Base-by-base conservation (phyloP, 2,329 filamentous ascomycete species). In the Tolypocladium tundrense region DNA sequence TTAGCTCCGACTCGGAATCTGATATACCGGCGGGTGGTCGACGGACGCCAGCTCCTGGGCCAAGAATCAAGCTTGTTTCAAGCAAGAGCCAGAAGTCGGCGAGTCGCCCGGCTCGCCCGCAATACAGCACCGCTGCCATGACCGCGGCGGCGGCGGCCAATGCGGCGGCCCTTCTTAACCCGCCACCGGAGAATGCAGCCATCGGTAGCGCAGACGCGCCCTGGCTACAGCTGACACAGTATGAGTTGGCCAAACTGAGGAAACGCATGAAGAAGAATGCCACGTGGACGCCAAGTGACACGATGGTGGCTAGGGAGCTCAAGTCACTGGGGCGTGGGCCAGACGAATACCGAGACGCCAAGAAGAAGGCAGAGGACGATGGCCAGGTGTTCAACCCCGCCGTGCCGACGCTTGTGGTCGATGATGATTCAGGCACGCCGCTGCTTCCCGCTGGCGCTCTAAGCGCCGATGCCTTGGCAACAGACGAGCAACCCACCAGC, bases 201-300 rank as follows among this genome's bases (percentile, higher is more conserved):
- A 72, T 80, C 16, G 84, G 84, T 35, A 84, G 82, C 57, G 65
- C 75, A 3, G 80, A 87, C 64, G 80, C 82, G 13, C 85, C 85
- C 0, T 88, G 85, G 85, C 74, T 87, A 31, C 83, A 84, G 64
- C 76, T 88, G 42, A 87, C 84, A 8, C 75, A 79, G 19, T 87
- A 82, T 61, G 85, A 88, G 67, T 75, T 88, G 53, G 85, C 84
- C 1, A 81, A 85, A 61, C 77, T 94, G 9, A 79, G 90, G 60
- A 94, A 94, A 73, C 81, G 88, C 21, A 94, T 94, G 90, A 94
- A 94, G 80, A 94, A 94, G 78, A 94, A 94, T 67, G 88, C 89
- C 0, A 86, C 89, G 5, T 94, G 90, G 90, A 86, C 84, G 3
- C 90, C 90, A 0, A 92, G 88, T 61, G 88, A 90, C 65, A 92